Evolutionary conservation across 208 protist species (phyloP).

Genomic region (Trichomonas tenax): DNA sequence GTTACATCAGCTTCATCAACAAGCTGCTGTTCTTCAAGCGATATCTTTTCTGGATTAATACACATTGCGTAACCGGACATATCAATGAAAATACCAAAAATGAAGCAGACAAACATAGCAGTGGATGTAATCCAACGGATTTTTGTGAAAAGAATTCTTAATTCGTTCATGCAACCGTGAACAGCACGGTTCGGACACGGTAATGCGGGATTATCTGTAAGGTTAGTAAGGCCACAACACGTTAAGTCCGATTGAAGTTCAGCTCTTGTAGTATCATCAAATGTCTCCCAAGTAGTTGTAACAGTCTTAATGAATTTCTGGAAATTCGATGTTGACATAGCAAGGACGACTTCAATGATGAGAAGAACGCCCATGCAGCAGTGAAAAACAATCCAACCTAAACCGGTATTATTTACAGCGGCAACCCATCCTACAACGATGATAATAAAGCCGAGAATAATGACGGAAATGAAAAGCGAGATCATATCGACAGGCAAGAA

Average conservation of each 20-base stretch:
- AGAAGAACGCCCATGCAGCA: not conserved
- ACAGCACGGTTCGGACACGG: not conserved
- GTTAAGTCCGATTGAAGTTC: not conserved
- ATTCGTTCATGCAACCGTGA: not conserved
- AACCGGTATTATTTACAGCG: not conserved
- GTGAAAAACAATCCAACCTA: not conserved
- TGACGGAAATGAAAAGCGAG: not conserved
- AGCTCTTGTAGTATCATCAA: not conserved
- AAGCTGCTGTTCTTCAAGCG: not conserved
- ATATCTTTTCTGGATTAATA: not conserved
- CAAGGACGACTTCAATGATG: not conserved
- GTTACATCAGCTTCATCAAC: not conserved
- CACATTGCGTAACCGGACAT: not conserved
- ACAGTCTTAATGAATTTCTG: not conserved
- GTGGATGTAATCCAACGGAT: not conserved
- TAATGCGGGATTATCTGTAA: not conserved
- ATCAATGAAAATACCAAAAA: not conserved
- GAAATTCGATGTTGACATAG: not conserved
- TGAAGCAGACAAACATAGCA: not conserved
- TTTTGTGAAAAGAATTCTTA: not conserved
- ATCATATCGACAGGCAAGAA: not conserved
- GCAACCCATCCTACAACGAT: not conserved
- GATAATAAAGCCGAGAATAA: not conserved
- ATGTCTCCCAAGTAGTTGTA: not conserved
- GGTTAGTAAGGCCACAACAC: not conserved